A percentile compares a stretch with the other conserved stretches of the same genome.
Evolutionary conservation across 257 asterid species (phyloP).

Genomic region (Nicotiana tabacum): DNA sequence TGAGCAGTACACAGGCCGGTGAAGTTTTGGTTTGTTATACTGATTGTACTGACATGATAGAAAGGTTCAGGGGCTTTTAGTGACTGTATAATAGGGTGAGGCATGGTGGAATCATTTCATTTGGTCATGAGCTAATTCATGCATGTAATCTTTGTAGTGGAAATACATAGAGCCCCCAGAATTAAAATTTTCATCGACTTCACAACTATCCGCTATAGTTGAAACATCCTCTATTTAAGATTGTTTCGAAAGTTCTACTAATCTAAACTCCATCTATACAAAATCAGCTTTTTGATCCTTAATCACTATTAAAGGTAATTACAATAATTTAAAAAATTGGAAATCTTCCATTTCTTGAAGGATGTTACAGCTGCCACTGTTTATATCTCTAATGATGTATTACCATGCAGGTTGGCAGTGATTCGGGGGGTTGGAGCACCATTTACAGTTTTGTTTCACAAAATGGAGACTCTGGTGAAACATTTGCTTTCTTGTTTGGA

Average conservation of each 20-base stretch:
- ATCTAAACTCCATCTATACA: background rate
- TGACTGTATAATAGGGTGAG: background rate
- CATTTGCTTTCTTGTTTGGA: constrained; percentile 78
- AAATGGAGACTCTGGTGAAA: constrained; percentile 44
- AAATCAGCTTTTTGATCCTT: background rate
- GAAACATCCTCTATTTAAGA: background rate
- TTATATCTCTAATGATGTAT: background rate
- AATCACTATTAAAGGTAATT: background rate
- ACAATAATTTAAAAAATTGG: background rate
- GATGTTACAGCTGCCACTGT: background rate
- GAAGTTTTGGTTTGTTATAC: background rate
- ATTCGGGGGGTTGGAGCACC: constrained; percentile 76
- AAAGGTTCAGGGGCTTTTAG: background rate
- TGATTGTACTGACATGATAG: background rate
- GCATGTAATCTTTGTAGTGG: background rate
- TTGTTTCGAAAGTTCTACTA: background rate
- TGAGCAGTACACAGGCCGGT: background rate
- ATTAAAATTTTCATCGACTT: background rate
- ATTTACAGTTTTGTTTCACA: constrained; percentile 61
- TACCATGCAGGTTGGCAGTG: constrained; percentile 72
- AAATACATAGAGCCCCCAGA: background rate
- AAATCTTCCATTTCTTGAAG: background rate
- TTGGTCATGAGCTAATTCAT: background rate
- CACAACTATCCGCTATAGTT: background rate
- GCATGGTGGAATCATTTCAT: background rate